Conservation (phyloP, 495 filamentous ascomycete species). For the Aspergillus nidulans region DNA sequence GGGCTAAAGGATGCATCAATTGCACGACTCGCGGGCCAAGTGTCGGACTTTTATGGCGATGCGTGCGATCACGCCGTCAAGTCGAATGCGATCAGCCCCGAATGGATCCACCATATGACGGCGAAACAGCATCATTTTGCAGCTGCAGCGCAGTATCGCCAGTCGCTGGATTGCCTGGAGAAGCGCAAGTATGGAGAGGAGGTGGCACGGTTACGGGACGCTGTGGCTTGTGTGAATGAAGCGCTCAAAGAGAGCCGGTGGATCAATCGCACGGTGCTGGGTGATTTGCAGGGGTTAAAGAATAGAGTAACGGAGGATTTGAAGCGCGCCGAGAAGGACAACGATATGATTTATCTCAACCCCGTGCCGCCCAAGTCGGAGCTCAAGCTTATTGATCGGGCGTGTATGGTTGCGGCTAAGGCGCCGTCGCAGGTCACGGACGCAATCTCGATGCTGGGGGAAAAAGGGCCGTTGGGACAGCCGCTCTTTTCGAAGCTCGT, state of each 20-base stretch:
- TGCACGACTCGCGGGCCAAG: conserved; percentile 83
- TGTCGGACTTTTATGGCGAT: conserved; percentile 84
- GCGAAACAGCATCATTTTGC: conserved; percentile 98
- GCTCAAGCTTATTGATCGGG: conserved; percentile 77
- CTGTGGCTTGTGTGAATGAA: conserved; percentile 76
- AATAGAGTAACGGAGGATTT: conserved; percentile 77
- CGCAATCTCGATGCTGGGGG: conserved; percentile 72
- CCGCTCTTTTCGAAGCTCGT: conserved; percentile 88
- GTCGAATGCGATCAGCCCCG: conserved; percentile 81
- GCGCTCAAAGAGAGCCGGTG: conserved; percentile 82
- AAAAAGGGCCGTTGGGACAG: conserved; percentile 72
- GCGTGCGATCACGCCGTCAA: conserved; percentile 83
- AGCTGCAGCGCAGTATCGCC: conserved; percentile 91
- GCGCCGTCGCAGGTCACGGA: conserved; percentile 80
- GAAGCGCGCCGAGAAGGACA: conserved; percentile 92
- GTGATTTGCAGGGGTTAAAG: conserved; percentile 80
- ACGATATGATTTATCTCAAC: conserved; percentile 86
- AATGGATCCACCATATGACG: conserved; percentile 98
- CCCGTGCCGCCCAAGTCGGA: conserved; percentile 85
- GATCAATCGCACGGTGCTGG: conserved; percentile 76
- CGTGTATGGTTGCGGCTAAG: conserved; percentile 78
- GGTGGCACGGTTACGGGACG: conserved; percentile 79
- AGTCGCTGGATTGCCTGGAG: conserved; percentile 86
- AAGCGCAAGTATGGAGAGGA: conserved; percentile 95
- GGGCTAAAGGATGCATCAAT: conserved; percentile 87